Conservation (phyloP, 1,284 basidiomycete genomes). For the Vanrija sp. region DNA sequence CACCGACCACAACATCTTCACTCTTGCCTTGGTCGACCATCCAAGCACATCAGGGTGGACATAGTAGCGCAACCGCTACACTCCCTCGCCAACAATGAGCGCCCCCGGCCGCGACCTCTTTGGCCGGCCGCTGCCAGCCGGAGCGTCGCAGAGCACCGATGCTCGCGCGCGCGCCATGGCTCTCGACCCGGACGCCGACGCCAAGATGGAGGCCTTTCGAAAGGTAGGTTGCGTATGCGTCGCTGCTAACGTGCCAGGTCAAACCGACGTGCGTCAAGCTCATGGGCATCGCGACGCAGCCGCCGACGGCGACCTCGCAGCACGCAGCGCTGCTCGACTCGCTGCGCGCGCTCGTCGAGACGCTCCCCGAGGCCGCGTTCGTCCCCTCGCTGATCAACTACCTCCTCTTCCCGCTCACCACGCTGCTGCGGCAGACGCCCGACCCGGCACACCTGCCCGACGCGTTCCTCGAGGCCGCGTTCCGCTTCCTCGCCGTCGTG, state of each 20-base stretch:
- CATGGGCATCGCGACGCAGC: slow-evolving; percentile 61
- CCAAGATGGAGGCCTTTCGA: slow-evolving; percentile 38
- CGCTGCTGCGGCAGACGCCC: slow-evolving; percentile 67
- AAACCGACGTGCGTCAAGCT: slow-evolving; percentile 74
- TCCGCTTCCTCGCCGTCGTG: slow-evolving; percentile 60
- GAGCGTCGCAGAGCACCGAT: background rate
- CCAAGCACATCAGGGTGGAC: too few relatives aligned
- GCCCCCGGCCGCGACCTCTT: slow-evolving; percentile 12
- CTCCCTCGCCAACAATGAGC: too few relatives aligned
- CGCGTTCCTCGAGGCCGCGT: slow-evolving; percentile 68
- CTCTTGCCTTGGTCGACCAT: too few relatives aligned
- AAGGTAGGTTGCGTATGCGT: slow-evolving; percentile 20
- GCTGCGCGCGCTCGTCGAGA: slow-evolving; percentile 54
- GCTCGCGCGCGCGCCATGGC: background rate
- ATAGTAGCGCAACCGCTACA: too few relatives aligned
- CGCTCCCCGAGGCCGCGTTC: slow-evolving; percentile 52
- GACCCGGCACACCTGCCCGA: slow-evolving; percentile 65
- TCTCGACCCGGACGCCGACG: slow-evolving; percentile 1
- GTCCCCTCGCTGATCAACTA: slow-evolving; percentile 70
- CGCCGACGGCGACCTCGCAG: slow-evolving; percentile 55
- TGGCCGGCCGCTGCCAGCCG: slow-evolving; percentile 10
- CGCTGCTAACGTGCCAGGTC: slow-evolving; percentile 53
- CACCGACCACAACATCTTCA: too few relatives aligned
- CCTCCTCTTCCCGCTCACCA: slow-evolving; percentile 77
- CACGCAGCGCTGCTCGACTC: slow-evolving; percentile 57